phyloP scores from a whole-genome alignment of 805 yeast species.

The Helenozyma rhizophorensis region DNA sequence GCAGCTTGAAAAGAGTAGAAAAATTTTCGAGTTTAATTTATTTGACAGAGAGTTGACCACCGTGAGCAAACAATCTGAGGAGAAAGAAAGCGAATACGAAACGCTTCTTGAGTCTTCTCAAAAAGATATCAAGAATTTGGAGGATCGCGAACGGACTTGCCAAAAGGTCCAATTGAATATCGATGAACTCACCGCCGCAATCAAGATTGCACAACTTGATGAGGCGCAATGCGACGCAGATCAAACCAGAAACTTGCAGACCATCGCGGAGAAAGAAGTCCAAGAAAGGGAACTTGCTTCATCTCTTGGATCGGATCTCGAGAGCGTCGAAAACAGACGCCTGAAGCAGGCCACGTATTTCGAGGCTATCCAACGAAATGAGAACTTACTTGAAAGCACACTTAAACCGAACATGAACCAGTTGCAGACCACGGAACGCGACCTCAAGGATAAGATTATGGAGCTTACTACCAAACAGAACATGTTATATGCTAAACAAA shows the following conservation, averaged over 20 bases:
- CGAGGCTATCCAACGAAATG: slow-evolving; percentile 31
- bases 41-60: slow-evolving; percentile 72
- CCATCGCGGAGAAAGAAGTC: slow-evolving; percentile 47
- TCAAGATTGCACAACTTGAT: slow-evolving; percentile 55
- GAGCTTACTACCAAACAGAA: slow-evolving; percentile 51
- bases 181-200: slow-evolving; percentile 41
- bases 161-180: slow-evolving; percentile 43
- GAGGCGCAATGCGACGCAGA: slow-evolving; percentile 49
- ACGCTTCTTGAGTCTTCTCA: slow-evolving; percentile 50
- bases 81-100: slow-evolving; percentile 54
- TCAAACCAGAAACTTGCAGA: slow-evolving; percentile 43
- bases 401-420: slow-evolving; percentile 24
- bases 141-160: slow-evolving; percentile 54
- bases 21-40: slow-evolving; percentile 68
- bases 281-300: slow-evolving; percentile 40
- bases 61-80: slow-evolving; percentile 55
- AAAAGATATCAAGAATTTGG: slow-evolving; percentile 50
- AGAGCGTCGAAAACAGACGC: slow-evolving; percentile 22
- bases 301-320: slow-evolving; percentile 27
- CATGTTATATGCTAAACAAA: slow-evolving; percentile 63
- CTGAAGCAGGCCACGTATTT: slow-evolving; percentile 18
- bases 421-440: slow-evolving; percentile 37
- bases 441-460: slow-evolving; percentile 34
- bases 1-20: slow-evolving; percentile 59
- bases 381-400: slow-evolving; percentile 33